A percentile compares a stretch with the other conserved stretches of the same genome.
These are phyloP conservation scores for Alternaria sp. DNA, from an alignment of 2,329 filamentous ascomycete genomes.

Conservation along the genomic window DNA sequence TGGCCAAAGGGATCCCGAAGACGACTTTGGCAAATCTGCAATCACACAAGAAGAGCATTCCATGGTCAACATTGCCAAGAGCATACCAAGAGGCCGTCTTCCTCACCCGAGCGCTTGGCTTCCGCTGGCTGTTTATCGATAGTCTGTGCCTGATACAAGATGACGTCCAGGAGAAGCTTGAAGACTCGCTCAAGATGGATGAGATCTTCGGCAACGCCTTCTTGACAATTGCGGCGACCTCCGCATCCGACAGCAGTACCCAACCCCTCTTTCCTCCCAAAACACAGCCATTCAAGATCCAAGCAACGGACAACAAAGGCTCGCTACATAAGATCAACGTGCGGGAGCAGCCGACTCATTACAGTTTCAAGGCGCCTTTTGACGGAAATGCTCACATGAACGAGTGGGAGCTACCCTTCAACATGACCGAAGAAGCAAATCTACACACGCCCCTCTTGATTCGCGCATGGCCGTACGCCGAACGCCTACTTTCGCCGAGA, in stretches of 20 bases:
- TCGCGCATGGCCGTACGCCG: conserved; percentile 43
- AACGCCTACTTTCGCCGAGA: conserved; percentile 40
- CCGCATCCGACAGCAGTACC: conserved; percentile 34
- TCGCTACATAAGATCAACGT: conserved; percentile 40
- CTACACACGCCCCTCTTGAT: conserved; percentile 40
- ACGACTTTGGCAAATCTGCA: conserved; percentile 37
- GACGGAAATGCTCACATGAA: conserved; percentile 44
- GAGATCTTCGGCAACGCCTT: conserved; percentile 42
- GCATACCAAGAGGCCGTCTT: conserved; percentile 45
- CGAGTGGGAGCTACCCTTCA: conserved; percentile 44
- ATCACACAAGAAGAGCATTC: conserved; percentile 35
- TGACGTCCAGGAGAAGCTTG: conserved; percentile 33
- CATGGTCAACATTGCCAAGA: conserved; percentile 37
- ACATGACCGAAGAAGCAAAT: conserved; percentile 37
- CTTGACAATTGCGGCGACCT: conserved; percentile 44
- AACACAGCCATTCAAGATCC: conserved; percentile 38
- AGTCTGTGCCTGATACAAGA: conserved; percentile 43
- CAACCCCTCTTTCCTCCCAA: conserved; percentile 35
- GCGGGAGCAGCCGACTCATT: conserved; percentile 44
- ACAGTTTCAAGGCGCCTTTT: conserved; percentile 46
- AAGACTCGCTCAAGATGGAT: conserved; percentile 37
- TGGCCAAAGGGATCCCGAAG: conserved; percentile 33
- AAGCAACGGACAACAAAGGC: conserved; percentile 42
- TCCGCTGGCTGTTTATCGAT: conserved; percentile 48
- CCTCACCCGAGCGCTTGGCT: conserved; percentile 43